These are phyloP conservation scores for Solanum piurae DNA, from an alignment of 257 asterid genomes.

Conservation along the genomic window DNA sequence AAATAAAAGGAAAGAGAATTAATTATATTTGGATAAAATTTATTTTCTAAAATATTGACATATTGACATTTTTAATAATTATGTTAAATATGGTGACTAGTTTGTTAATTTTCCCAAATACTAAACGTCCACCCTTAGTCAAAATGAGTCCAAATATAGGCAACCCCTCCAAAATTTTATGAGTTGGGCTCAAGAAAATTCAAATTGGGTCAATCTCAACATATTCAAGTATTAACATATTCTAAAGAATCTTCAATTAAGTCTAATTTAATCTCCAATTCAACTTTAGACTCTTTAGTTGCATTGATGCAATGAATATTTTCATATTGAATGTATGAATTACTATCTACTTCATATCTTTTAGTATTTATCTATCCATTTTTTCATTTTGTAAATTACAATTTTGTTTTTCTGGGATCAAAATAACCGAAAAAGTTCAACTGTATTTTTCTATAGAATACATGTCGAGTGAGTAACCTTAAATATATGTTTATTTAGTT, in stretches of 20 bases:
- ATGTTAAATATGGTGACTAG: no score
- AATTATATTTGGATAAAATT: no score
- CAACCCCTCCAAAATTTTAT: not conserved
- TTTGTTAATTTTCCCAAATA: no score
- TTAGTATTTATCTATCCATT: no score
- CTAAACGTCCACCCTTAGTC: not conserved
- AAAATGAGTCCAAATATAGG: not conserved
- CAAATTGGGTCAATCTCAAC: not conserved
- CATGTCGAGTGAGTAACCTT: not conserved
- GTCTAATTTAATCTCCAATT: not conserved
- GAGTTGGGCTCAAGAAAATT: not conserved
- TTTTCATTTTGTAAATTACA: no score
- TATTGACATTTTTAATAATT: no score
- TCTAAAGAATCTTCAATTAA: no score
- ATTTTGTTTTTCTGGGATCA: not conserved
- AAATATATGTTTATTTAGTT: no score
- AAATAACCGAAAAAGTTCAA: not conserved
- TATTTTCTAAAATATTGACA: no score
- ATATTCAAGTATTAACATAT: not conserved
- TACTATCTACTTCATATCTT: not conserved
- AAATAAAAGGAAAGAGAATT: no score
- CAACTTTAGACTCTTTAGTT: not conserved
- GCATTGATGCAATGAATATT: not conserved
- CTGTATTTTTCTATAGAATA: not conserved
- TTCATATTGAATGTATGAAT: no score